Percentiles rank a stretch among this genome's conserved stretches.
phyloP scores from a whole-genome alignment of 768 basidiomycete genomes.

The Dentipellis sp. region DNA sequence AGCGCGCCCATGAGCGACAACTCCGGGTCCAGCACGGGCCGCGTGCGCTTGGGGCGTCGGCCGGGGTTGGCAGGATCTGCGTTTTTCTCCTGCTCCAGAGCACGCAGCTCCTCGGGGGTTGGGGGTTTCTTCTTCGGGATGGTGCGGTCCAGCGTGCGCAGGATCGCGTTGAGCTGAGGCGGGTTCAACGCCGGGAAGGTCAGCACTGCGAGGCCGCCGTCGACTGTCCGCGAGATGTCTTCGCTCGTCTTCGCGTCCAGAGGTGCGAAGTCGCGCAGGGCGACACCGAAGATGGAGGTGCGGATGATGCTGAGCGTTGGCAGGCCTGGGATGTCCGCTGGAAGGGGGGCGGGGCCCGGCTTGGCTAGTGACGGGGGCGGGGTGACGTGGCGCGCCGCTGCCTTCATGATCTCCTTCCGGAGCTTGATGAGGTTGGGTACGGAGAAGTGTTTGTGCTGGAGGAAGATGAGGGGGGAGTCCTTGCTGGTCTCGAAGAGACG shows the following conservation, averaged over 20 bases:
- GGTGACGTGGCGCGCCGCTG: constrained; percentile 28
- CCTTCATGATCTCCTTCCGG: constrained; percentile 54
- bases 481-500: constrained; percentile 53
- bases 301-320: constrained; percentile 64
- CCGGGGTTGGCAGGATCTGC: constrained; percentile 66
- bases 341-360: constrained; percentile 18
- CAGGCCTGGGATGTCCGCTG: constrained; percentile 8
- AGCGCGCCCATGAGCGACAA: constrained; percentile 70
- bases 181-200: constrained; percentile 61
- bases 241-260: constrained; percentile 39
- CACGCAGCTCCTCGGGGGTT: constrained; percentile 41
- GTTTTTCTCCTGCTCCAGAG: constrained; percentile 36
- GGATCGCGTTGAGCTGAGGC: constrained; percentile 57
- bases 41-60: constrained; percentile 51
- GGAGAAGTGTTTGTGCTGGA: constrained; percentile 70
- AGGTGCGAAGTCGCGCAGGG: constrained; percentile 51
- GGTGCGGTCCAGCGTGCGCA: constrained; percentile 56
- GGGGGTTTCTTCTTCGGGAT: constrained; percentile 51
- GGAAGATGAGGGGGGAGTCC: constrained; percentile 61
- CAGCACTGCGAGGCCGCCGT: constrained; percentile 59
- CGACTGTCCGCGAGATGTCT: constrained; percentile 44
- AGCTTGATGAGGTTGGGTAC: constrained; percentile 59
- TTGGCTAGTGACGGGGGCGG: constrained; percentile 24
- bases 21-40: constrained; percentile 50
- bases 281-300: constrained; percentile 73